A percentile compares a stretch with the other conserved stretches of the same genome.
These are phyloP conservation scores for Leptodontidium sp. DNA, from an alignment of 2,329 filamentous ascomycete genomes.

Conservation along the genomic window DNA sequence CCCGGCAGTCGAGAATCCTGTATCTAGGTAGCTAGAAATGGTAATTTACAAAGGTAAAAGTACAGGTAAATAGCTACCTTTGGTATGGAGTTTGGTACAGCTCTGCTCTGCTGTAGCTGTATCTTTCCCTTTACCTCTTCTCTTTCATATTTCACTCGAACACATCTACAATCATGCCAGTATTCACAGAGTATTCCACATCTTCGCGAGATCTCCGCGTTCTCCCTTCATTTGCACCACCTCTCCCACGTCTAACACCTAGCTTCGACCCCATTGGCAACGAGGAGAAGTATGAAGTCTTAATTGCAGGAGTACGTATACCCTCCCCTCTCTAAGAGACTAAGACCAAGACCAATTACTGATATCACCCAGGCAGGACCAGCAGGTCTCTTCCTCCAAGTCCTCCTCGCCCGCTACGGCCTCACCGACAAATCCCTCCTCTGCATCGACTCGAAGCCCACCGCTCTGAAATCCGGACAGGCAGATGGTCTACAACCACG, in stretches of 20 bases:
- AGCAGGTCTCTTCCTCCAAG: slow-evolving; percentile 52
- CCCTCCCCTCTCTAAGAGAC: not conserved
- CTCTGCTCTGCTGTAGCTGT: too few relatives aligned
- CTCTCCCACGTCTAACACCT: slow-evolving; percentile 49
- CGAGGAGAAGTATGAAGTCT: slow-evolving; percentile 51
- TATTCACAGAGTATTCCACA: slow-evolving; percentile 49
- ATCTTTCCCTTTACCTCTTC: too few relatives aligned
- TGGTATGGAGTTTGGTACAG: too few relatives aligned
- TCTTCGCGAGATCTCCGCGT: slow-evolving; percentile 51
- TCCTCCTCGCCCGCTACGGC: slow-evolving; percentile 54
- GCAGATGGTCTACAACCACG: slow-evolving; percentile 69
- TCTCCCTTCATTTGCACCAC: slow-evolving; percentile 50
- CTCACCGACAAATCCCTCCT: slow-evolving; percentile 49
- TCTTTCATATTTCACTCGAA: not conserved
- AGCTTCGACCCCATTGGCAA: slow-evolving; percentile 30
- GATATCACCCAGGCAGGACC: slow-evolving; percentile 49
- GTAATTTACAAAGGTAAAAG: not conserved
- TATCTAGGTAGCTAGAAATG: too few relatives aligned
- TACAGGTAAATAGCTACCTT: too few relatives aligned
- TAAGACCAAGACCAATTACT: not conserved
- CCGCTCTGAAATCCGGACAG: slow-evolving; percentile 58
- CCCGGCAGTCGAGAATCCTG: not conserved
- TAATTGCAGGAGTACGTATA: slow-evolving; percentile 50
- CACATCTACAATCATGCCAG: slow-evolving; percentile 45
- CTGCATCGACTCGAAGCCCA: slow-evolving; percentile 53